Conservation (phyloP, 345 rosid species). For the Eucalyptus virginea region DNA sequence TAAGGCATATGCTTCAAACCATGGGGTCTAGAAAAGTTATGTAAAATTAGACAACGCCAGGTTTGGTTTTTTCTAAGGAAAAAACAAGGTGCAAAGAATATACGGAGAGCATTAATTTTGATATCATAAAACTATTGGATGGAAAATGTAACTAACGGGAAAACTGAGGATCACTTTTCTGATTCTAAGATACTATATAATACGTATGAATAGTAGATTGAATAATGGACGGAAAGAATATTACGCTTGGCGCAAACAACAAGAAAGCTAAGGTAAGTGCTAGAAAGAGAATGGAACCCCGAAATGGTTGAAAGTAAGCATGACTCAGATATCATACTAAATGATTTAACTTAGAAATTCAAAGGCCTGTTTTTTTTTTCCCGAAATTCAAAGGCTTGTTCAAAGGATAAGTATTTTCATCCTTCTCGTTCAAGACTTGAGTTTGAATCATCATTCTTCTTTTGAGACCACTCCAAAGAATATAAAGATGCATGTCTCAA, state of each 20-base stretch:
- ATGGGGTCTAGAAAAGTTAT: neutral
- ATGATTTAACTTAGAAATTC: neutral
- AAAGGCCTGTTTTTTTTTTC: no score
- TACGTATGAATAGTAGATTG: neutral
- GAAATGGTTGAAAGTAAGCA: neutral
- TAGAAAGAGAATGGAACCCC: neutral
- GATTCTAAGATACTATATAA: neutral
- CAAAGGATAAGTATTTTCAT: neutral
- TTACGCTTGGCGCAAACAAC: neutral
- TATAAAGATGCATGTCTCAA: neutral
- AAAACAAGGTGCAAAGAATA: neutral
- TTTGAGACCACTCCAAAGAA: neutral
- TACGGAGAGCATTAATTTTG: neutral
- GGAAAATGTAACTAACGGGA: neutral
- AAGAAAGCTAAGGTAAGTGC: neutral
- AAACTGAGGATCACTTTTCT: neutral
- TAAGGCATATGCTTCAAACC: neutral
- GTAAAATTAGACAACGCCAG: neutral
- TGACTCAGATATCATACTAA: neutral
- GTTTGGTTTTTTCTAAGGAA: neutral
- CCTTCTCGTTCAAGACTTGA: neutral
- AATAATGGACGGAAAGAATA: neutral
- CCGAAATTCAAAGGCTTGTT: neutral
- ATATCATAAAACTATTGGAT: neutral
- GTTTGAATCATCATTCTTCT: neutral